Conservation (phyloP, 78 protist genomes). For the Isochrysis galbana region DNA sequence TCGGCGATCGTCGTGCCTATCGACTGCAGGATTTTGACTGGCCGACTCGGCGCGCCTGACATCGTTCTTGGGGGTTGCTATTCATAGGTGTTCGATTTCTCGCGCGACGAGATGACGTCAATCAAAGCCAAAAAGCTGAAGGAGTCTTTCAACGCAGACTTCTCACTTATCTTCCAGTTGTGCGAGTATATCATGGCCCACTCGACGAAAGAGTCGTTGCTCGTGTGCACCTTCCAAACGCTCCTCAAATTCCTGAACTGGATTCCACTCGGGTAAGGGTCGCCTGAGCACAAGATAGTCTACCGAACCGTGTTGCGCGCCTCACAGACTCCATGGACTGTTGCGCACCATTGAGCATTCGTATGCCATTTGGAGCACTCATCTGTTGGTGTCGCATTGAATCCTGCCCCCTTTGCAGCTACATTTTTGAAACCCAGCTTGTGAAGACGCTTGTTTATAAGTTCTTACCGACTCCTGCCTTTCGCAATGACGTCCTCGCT, state of each 20-base stretch:
- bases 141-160: conserved; percentile 81
- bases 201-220: conserved; percentile 48
- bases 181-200: conserved; percentile 59
- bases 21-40: no score
- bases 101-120: conserved; percentile 84
- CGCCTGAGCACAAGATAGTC: no score
- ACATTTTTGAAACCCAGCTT: conserved; percentile 85
- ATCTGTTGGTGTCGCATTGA: no score
- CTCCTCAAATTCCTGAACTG: conserved; percentile 87
- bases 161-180: conserved; percentile 81
- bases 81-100: conserved; percentile 88
- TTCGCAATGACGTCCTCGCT: conserved; percentile 73
- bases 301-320: no score
- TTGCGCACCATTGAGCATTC: no score
- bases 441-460: conserved; percentile 52
- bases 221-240: conserved; percentile 74
- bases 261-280: conserved; percentile 98
- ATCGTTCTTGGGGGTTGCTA: no score
- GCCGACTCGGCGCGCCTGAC: no score
- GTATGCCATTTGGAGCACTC: no score
- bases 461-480: conserved; percentile 66
- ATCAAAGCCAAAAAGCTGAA: conserved; percentile 78
- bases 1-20: no score
- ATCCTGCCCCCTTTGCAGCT: no score
- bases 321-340: no score